phyloP scores from a whole-genome alignment of 2,329 filamentous ascomycete genomes.

The Arachnopeziza araneosa region DNA sequence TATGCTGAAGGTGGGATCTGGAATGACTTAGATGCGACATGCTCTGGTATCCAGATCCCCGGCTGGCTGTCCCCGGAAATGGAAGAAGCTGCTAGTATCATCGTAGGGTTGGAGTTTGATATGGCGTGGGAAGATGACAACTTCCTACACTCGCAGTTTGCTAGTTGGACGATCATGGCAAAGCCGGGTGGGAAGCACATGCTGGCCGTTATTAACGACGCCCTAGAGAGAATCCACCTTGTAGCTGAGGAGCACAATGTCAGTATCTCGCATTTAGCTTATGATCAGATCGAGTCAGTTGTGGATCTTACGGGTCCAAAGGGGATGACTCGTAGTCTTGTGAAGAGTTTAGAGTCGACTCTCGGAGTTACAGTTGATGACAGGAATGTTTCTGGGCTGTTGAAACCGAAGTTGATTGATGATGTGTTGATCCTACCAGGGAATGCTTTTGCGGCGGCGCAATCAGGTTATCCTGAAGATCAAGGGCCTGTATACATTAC shows the following conservation, averaged over 20 bases:
- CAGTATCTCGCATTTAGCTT: slow-evolving; percentile 19
- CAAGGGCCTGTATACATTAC: slow-evolving; percentile 7
- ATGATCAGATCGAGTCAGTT: slow-evolving; percentile 25
- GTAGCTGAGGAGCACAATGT: slow-evolving; percentile 4
- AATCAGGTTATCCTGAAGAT: no score
- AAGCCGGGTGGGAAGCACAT: slow-evolving; percentile 21
- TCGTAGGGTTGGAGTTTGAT: slow-evolving; percentile 37
- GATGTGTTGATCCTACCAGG: no score
- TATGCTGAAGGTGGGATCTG: slow-evolving; percentile 35
- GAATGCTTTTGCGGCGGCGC: no score
- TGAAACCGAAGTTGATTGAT: no score
- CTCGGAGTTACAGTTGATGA: slow-evolving; percentile 2
- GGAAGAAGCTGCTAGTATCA: slow-evolving; percentile 26
- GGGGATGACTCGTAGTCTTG: slow-evolving; percentile 22
- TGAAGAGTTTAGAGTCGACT: slow-evolving; percentile 21
- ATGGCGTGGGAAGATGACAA: slow-evolving; percentile 22
- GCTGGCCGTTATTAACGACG: slow-evolving; percentile 26
- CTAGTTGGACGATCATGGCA: slow-evolving; percentile 29
- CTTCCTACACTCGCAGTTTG: slow-evolving; percentile 18
- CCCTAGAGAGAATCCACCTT: slow-evolving; percentile 17
- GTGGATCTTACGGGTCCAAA: slow-evolving; percentile 28
- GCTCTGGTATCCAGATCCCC: slow-evolving; percentile 29
- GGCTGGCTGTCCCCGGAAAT: slow-evolving; percentile 33
- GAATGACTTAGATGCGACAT: slow-evolving; percentile 35
- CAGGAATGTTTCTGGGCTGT: no score